phyloP scores from a whole-genome alignment of 108 stramenopile species.

The Nitzschia sp. region DNA sequence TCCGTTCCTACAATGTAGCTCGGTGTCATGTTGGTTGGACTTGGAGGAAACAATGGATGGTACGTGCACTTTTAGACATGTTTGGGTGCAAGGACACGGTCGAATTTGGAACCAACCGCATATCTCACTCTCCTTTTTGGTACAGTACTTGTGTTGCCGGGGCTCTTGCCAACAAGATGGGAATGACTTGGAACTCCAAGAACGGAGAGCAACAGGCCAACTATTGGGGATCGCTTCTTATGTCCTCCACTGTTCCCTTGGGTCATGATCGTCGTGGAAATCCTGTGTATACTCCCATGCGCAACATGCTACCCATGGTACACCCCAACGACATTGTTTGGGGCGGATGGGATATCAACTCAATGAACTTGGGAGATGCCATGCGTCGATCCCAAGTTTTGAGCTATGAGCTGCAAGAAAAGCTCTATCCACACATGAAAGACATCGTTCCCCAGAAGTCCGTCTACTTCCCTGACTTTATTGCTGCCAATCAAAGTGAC shows the following conservation, averaged over 20 bases:
- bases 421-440: constrained; percentile 91
- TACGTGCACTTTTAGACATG: constrained; percentile 21
- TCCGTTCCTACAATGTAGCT: constrained; percentile 24
- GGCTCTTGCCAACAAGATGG: constrained; percentile 91
- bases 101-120: background rate
- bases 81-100: background rate
- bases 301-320: constrained; percentile 90
- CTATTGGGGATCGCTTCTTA: constrained; percentile 93
- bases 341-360: constrained; percentile 97
- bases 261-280: constrained; percentile 85
- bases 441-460: constrained; percentile 86
- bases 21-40: constrained; percentile 95
- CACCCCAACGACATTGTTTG: constrained; percentile 95
- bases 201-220: constrained; percentile 85
- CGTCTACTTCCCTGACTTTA: constrained; percentile 95
- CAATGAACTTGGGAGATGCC: constrained; percentile 88
- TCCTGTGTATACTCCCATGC: constrained; percentile 88
- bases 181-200: constrained; percentile 91
- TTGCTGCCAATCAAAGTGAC: constrained; percentile 96
- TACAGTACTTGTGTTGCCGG: constrained; percentile 82
- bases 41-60: constrained; percentile 98
- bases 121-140: background rate
- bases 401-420: constrained; percentile 87
- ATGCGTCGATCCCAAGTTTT: constrained; percentile 91
- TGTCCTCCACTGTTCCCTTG: constrained; percentile 91